Percentiles rank a stretch among this genome's conserved stretches.
phyloP scores from a whole-genome alignment of 768 basidiomycete species.

The Cubamyces lactineus region DNA sequence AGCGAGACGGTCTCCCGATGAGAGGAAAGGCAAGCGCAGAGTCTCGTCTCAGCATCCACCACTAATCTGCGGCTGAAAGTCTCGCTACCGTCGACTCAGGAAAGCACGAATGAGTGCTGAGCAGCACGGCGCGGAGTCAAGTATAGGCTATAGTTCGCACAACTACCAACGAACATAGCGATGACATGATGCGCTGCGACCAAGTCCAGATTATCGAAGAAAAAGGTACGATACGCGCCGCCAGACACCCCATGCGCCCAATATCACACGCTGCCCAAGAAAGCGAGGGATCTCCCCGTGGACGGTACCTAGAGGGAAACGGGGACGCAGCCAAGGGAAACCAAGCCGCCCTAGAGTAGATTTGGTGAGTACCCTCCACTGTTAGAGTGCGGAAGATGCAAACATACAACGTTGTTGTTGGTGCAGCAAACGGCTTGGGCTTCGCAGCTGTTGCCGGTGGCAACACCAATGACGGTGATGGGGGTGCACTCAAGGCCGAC shows the following conservation, averaged over 20 bases:
- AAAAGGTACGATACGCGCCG: too few relatives aligned
- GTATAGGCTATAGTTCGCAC: too few relatives aligned
- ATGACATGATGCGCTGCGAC: too few relatives aligned
- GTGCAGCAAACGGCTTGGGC: conserved; percentile 11
- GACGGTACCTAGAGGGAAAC: conserved; percentile 8
- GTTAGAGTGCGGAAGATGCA: background rate
- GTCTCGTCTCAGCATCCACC: too few relatives aligned
- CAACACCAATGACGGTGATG: conserved; percentile 14
- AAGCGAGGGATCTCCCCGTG: background rate
- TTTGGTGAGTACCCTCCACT: background rate
- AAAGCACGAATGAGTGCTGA: too few relatives aligned
- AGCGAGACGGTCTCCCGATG: background rate
- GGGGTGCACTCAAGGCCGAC: conserved; percentile 14
- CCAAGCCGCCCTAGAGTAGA: conserved; percentile 17
- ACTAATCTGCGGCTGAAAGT: too few relatives aligned
- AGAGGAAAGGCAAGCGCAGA: background rate
- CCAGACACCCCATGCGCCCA: too few relatives aligned
- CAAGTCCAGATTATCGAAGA: too few relatives aligned
- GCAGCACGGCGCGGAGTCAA: too few relatives aligned
- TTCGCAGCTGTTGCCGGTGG: background rate
- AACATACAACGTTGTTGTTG: conserved; percentile 16
- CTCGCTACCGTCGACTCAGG: too few relatives aligned
- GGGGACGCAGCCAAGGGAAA: conserved; percentile 26
- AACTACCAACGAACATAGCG: too few relatives aligned
- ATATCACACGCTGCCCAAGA: too few relatives aligned